Evolutionary conservation across 2,329 filamentous ascomycete genomes (phyloP).

Genomic region (Lachnellula subtilissima): DNA sequence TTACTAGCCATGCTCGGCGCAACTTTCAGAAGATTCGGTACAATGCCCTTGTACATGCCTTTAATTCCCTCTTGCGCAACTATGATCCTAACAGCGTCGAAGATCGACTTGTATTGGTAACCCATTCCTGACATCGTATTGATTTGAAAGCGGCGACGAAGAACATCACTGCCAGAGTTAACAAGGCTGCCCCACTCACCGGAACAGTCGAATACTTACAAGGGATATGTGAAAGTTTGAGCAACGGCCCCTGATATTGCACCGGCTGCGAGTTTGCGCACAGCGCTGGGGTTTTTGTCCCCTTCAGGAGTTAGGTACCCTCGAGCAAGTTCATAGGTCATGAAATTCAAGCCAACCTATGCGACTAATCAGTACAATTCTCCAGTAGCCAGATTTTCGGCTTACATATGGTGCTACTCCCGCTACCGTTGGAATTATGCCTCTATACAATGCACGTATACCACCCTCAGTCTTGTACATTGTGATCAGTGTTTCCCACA

Average conservation of each 20-base stretch:
- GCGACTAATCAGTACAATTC: not conserved
- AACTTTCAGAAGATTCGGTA: conserved; percentile 93
- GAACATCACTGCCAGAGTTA: conserved; percentile 63
- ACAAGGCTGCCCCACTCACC: not conserved
- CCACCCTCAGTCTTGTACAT: conserved; percentile 96
- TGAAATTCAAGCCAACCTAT: conserved; percentile 92
- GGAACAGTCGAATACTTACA: conserved; percentile 53
- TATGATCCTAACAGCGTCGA: conserved; percentile 79
- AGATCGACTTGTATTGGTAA: conserved; percentile 85
- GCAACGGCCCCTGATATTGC: conserved; percentile 94
- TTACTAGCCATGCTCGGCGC: conserved; percentile 98
- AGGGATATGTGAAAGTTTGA: conserved; percentile 97
- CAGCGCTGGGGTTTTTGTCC: conserved; percentile 72
- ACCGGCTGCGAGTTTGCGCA: conserved; percentile 81
- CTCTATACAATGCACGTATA: conserved; percentile 79
- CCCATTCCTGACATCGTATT: conserved; percentile 99
- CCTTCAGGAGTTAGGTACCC: conserved; percentile 82
- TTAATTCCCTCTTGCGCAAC: conserved; percentile 74
- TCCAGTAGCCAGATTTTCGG: conserved; percentile 28
- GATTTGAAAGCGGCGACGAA: conserved; percentile 92
- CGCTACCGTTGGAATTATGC: conserved; percentile 88
- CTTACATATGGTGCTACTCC: conserved; percentile 89
- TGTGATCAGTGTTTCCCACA: conserved; percentile 75
- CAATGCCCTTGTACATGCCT: conserved; percentile 92
- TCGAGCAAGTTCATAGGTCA: conserved; percentile 91